Base-by-base conservation (phyloP, 148 eudicot genomes). In the Cornus suecica region DNA sequence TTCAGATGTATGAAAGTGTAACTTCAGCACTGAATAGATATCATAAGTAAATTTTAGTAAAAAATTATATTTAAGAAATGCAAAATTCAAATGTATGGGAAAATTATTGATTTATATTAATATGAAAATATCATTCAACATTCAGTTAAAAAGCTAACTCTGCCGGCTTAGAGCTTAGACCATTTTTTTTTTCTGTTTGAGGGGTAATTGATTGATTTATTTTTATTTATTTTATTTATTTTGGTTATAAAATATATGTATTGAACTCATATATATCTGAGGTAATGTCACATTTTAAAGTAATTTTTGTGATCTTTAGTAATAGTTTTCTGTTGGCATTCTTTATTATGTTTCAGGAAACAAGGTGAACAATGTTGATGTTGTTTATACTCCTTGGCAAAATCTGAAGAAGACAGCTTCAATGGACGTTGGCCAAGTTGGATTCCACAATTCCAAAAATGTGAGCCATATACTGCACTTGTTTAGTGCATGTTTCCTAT, bases 381-480 rank as follows among this genome's bases (percentile, higher is more conserved):
- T 95, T 81, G 99, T 95, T 77, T 95, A 95, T 79, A 95, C 99
- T 22, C 99, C 99, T 7, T 94, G 99, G 97, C 83, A 86, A 61
- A 94, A 92, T 81, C 82, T 94, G 82, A 95, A 92, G 90, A 95
- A 95, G 88, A 91, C 97, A 66, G 86, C 97, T 24, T 92, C 99
- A 62, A 95, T 95, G 99, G 99, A 95, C 86, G 99, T 95, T 79
- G 99, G 98, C 51, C 98, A 93, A 93, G 98, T 93, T 86, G 96
- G 98, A 65, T 91, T 93, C 70, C 84, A 93, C 81, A 93, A 87
- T 77, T 72, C 93, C 45, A 93, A 91, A 83, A 83, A 82, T 89
- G 98, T 93, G 85, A 78, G 77, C 74, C 60, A 79, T 68, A 76
- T 56, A 73, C 2, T 65, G 31, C 52, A 60, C 76, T 70, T n/a